A percentile compares a stretch with the other conserved stretches of the same genome.
Evolutionary conservation across 208 protist species (phyloP).

Genomic region (Leishmania martiniquensis): DNA sequence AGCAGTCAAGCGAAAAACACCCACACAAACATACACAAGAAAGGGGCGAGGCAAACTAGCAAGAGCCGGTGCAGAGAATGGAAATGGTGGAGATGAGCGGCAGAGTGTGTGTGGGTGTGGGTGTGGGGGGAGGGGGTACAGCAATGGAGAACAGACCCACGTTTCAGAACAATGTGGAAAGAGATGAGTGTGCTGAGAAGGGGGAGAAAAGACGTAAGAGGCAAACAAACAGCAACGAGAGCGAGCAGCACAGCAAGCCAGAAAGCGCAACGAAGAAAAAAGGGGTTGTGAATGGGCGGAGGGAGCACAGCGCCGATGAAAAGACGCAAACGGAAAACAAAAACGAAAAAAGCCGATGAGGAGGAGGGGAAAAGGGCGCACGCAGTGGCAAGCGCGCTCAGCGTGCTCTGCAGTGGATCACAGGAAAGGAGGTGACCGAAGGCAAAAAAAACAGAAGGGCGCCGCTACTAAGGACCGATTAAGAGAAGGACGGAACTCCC

Average conservation of each 20-base stretch:
- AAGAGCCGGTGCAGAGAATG: not conserved
- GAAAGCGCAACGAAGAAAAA: not conserved
- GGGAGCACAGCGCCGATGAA: not conserved
- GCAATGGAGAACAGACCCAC: too few relatives aligned
- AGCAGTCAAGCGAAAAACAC: not conserved
- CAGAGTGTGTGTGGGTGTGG: not conserved
- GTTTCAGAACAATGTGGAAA: too few relatives aligned
- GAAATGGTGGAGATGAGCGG: not conserved
- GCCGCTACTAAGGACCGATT: not conserved
- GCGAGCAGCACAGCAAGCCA: too few relatives aligned
- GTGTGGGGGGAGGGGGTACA: not conserved
- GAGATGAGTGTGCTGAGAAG: not conserved
- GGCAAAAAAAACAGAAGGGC: conserved; percentile 14
- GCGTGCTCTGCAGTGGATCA: not conserved
- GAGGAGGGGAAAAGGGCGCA: not conserved
- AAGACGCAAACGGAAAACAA: not conserved
- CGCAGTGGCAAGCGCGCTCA: not conserved
- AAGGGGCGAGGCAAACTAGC: not conserved
- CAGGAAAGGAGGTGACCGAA: not conserved
- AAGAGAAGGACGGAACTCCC: not conserved
- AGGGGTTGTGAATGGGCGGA: not conserved
- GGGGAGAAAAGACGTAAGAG: not conserved
- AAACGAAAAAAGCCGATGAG: not conserved
- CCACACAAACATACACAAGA: not conserved
- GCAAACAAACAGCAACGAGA: not conserved